Base-by-base conservation (phyloP, 2,329 filamentous ascomycete genomes). In the Scleromitrula shiraiana region DNA sequence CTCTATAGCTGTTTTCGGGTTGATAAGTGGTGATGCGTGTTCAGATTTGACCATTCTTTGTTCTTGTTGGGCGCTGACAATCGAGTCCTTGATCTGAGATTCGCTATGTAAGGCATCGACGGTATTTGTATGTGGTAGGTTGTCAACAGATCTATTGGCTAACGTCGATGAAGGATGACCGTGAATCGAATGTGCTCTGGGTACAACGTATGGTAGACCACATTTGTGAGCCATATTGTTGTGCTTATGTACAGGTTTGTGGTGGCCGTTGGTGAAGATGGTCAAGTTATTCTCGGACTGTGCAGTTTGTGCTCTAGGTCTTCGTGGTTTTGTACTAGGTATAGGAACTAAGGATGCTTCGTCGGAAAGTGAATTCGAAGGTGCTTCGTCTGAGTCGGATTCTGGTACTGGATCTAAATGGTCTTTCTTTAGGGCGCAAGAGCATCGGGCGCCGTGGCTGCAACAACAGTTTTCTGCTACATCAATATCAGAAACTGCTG, bases 401-500 rank as follows among this genome's bases (percentile, higher is more conserved):
- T 84, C 80, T 46, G 77, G 78, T 14, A 83, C 79, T 2, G 79
- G 76, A 59, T 82, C 78, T 50, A 83, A 72, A 51, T 65, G 68
- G 59, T 83, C 80, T 65, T 79, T 82, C 67, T 83, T 83, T 61
- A 75, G 66, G 48, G 73, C 72, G 64, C 82, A 85, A 46, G 77
- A 77, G 69, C 82, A 85, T 57, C 76, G 76, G 38, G 75, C 78
- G 54, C 81, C 82, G 58, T 84, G 81, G 64, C 82, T 83, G 65
- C 81, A 85, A 67, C 79, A 83, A 65, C 82, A 85, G 57, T 76
- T 82, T 58, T 81, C 78, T 78, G 68, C 61, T 64, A 59, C 49
- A 60, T 60, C 52, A 48, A 55, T 50, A 59, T 64, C 58, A 64
- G 62, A 62, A 60, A 56, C 51, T 61, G 58, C 53, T 55, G 56